Percentiles rank a stretch among this genome's conserved stretches.
Conservation (phyloP, 163 green algal species). For the Chloromonas sp. region DNA sequence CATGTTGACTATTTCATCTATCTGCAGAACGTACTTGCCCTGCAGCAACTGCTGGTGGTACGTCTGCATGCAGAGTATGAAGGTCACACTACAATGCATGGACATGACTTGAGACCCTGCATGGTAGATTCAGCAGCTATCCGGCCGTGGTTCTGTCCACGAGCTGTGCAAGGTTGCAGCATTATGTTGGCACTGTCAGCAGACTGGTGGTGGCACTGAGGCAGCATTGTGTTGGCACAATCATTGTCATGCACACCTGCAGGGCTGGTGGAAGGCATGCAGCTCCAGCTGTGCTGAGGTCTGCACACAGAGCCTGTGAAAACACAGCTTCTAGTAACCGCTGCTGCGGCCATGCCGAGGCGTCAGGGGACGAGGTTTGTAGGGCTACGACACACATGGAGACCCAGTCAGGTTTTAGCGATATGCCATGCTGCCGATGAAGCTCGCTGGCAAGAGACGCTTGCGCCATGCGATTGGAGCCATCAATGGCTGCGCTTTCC, state of each 20-base stretch:
- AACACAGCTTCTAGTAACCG: background rate
- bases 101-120: background rate
- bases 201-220: background rate
- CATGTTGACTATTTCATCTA: conserved; percentile 64
- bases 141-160: no score
- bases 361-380: background rate
- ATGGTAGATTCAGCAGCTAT: no score
- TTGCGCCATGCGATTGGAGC: background rate
- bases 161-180: background rate
- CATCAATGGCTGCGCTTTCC: no score
- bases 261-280: background rate
- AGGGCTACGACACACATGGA: background rate
- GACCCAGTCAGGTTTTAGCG: background rate
- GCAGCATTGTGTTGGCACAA: background rate
- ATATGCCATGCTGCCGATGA: background rate
- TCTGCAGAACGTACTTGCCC: conserved; percentile 58
- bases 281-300: background rate
- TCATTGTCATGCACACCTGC: background rate
- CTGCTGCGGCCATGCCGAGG: background rate
- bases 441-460: background rate
- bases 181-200: background rate
- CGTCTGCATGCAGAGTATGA: conserved; percentile 16
- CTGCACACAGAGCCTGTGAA: background rate
- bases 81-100: background rate
- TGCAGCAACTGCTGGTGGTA: conserved; percentile 41